These are phyloP conservation scores for Aaosphaeria arxii DNA, from an alignment of 2,329 filamentous ascomycete species.

Conservation along the genomic window DNA sequence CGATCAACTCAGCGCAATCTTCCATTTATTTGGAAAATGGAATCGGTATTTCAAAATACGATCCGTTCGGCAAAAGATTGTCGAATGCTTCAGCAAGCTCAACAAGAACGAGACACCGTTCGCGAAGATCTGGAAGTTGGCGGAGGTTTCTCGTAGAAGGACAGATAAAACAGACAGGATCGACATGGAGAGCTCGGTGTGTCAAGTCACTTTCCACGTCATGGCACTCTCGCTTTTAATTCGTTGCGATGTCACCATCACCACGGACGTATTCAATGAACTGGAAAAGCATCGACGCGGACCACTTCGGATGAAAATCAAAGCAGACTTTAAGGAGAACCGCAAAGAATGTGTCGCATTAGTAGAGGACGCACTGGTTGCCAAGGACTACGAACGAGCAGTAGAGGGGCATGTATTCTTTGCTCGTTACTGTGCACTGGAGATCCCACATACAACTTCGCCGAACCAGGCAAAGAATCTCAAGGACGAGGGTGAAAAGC, in stretches of 20 bases:
- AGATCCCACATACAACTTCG: slow-evolving; percentile 20
- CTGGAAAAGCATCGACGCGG: slow-evolving; percentile 9
- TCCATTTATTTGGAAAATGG: slow-evolving; percentile 3
- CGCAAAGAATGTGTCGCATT: slow-evolving; percentile 42
- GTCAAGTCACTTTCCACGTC: slow-evolving; percentile 33
- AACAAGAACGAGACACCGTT: slow-evolving; percentile 50
- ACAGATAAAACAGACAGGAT: slow-evolving; percentile 26
- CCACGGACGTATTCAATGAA: slow-evolving; percentile 42
- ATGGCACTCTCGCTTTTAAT: slow-evolving; percentile 46
- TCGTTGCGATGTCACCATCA: slow-evolving; percentile 48
- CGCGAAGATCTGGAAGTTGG: slow-evolving; percentile 46
- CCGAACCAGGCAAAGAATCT: slow-evolving; percentile 7
- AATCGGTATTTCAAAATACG: slow-evolving; percentile 10
- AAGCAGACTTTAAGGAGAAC: slow-evolving; percentile 31
- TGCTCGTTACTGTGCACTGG: slow-evolving; percentile 48
- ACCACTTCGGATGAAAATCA: slow-evolving; percentile 4
- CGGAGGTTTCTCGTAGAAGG: slow-evolving; percentile 39
- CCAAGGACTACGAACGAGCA: slow-evolving; percentile 42
- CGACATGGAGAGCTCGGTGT: slow-evolving; percentile 14
- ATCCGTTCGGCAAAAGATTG: slow-evolving; percentile 14
- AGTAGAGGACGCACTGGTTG: slow-evolving; percentile 35
- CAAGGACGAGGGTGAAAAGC: slow-evolving; percentile 11
- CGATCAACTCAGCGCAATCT: slow-evolving; percentile 6
- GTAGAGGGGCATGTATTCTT: slow-evolving; percentile 52
- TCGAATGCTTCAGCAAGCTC: slow-evolving; percentile 26